phyloP scores from a whole-genome alignment of 2,329 filamentous ascomycete genomes.

The Hansfordia pulvinata region DNA sequence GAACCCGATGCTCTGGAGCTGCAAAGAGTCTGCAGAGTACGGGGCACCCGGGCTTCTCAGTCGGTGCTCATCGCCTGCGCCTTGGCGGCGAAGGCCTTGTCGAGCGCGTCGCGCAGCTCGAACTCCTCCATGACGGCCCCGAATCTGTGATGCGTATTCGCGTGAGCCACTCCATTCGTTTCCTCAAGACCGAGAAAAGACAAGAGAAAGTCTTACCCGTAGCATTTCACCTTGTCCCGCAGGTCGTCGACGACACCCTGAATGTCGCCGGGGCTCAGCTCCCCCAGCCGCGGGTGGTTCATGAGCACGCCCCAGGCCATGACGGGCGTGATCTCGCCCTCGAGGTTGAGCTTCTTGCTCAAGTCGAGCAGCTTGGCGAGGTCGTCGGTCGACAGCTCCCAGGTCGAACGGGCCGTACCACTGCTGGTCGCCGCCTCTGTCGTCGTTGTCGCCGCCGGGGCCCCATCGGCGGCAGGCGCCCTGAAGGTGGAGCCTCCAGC shows the following conservation, averaged over 20 bases:
- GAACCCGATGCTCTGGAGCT: too few species aligned
- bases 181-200: background rate
- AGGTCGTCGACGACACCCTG: slow-evolving; percentile 60
- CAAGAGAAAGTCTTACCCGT: slow-evolving; percentile 52
- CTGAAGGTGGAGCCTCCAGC: slow-evolving; percentile 39
- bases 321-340: slow-evolving; percentile 86
- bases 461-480: slow-evolving; percentile 16
- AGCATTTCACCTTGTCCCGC: slow-evolving; percentile 72
- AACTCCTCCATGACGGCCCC: slow-evolving; percentile 53
- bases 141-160: slow-evolving; percentile 26
- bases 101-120: slow-evolving; percentile 65
- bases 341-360: slow-evolving; percentile 68
- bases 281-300: slow-evolving; percentile 52
- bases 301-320: slow-evolving; percentile 86
- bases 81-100: slow-evolving; percentile 52
- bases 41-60: background rate
- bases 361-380: slow-evolving; percentile 73
- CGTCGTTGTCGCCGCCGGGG: slow-evolving; percentile 30
- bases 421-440: slow-evolving; percentile 29
- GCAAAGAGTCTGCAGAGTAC: too few species aligned
- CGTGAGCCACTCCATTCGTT: slow-evolving; percentile 4
- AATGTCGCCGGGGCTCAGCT: slow-evolving; percentile 57
- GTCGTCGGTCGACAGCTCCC: slow-evolving; percentile 64
- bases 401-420: slow-evolving; percentile 58
- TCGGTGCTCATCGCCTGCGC: slow-evolving; percentile 17